Evolutionary conservation across 306 rosid species (phyloP).

Genomic region (Trifolium pratense): DNA sequence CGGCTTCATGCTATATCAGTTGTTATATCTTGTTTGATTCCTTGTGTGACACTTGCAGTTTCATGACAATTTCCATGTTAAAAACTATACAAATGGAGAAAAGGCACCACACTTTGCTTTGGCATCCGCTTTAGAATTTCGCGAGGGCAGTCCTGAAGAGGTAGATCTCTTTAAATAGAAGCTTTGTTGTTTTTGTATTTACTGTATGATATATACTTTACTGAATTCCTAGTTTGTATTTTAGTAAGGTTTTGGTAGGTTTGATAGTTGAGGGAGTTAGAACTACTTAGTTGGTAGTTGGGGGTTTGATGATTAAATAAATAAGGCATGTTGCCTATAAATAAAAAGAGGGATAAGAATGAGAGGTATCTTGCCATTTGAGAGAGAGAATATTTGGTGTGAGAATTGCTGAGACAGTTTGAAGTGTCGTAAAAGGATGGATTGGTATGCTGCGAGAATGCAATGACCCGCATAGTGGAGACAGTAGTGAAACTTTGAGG

Average conservation of each 20-base stretch:
- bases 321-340: not conserved
- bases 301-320: not conserved
- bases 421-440: not conserved
- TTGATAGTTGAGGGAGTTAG: not conserved
- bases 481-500: not conserved
- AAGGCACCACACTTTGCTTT: slow-evolving; percentile 27
- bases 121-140: slow-evolving; percentile 48
- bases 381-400: not conserved
- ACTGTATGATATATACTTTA: slow-evolving; percentile 12
- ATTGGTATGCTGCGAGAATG: not conserved
- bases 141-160: slow-evolving; percentile 91
- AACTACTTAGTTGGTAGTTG: not conserved
- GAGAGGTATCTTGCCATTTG: not conserved
- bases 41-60: slow-evolving; percentile 62
- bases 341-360: not conserved
- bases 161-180: slow-evolving; percentile 50
- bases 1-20: slow-evolving; percentile 22
- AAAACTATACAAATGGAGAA: slow-evolving; percentile 50
- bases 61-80: slow-evolving; percentile 69
- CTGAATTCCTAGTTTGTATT: slow-evolving; percentile 31
- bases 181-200: slow-evolving; percentile 27
- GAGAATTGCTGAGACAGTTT: not conserved
- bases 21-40: slow-evolving; percentile 43
- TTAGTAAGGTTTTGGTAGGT: slow-evolving; percentile 18
- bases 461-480: not conserved